Conservation (phyloP, 192 early-diverging fungal species). For the Backusella mclennaniae region DNA sequence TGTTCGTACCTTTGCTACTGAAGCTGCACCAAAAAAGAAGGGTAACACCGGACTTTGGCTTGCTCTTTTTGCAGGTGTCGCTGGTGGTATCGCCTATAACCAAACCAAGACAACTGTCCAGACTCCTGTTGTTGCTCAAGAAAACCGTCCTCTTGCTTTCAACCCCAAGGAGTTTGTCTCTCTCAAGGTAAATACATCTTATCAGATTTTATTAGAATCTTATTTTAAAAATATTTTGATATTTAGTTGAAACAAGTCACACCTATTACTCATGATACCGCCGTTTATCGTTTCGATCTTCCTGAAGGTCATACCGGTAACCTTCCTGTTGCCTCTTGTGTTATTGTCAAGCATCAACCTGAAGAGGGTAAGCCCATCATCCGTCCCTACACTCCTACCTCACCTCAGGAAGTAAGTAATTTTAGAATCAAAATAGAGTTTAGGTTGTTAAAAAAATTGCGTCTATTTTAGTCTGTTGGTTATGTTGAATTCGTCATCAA, state of each 20-base stretch:
- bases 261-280: constrained; percentile 72
- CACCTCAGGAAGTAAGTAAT: constrained; percentile 37
- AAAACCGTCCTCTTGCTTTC: neutral
- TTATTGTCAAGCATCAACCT: constrained; percentile 64
- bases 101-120: neutral
- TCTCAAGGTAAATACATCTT: constrained; percentile 17
- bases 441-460: too few relatives aligned
- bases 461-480: constrained; percentile 35
- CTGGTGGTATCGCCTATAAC: constrained; percentile 24
- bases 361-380: constrained; percentile 46
- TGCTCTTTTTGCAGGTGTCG: constrained; percentile 17
- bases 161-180: neutral
- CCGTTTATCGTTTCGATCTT: constrained; percentile 64
- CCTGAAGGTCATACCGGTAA: constrained; percentile 62
- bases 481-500: constrained; percentile 75
- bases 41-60: constrained; percentile 2
- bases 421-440: neutral
- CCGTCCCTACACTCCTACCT: constrained; percentile 77
- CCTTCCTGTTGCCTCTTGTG: constrained; percentile 70
- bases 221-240: neutral
- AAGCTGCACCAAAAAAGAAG: constrained; percentile 11
- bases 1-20: neutral
- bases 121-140: too few relatives aligned
- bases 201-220: neutral
- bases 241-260: constrained; percentile 32